These are phyloP conservation scores for Venturia oleaginea DNA, from an alignment of 2,329 filamentous ascomycete genomes.

Conservation along the genomic window DNA sequence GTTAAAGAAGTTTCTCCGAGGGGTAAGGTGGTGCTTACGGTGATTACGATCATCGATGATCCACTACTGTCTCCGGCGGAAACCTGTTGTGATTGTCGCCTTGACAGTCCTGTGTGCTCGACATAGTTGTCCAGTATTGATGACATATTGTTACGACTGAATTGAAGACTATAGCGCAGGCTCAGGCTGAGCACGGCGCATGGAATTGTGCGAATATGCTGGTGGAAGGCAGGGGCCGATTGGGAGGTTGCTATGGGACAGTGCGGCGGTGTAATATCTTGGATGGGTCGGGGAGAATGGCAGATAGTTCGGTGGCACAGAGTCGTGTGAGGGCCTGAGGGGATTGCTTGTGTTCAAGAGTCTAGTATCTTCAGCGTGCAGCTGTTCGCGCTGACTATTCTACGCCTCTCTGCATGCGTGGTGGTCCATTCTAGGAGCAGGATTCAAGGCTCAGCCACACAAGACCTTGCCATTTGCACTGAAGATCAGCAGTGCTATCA, in stretches of 20 bases:
- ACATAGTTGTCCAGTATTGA: neutral
- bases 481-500: neutral
- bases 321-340: too few species aligned
- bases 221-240: neutral
- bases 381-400: neutral
- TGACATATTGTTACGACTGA: neutral
- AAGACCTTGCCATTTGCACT: neutral
- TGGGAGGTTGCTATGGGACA: neutral
- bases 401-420: neutral
- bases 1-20: neutral
- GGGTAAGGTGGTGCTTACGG: neutral
- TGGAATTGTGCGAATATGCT: neutral
- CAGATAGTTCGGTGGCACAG: neutral
- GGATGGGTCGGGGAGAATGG: neutral
- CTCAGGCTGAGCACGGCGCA: constrained; percentile 1
- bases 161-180: neutral
- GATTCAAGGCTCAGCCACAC: neutral
- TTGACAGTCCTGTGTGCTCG: neutral
- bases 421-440: neutral
- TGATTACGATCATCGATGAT: constrained; percentile 1
- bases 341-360: neutral
- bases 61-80: neutral
- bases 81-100: neutral
- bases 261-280: neutral
- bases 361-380: too few species aligned